Base-by-base conservation (phyloP, 73 alveolate species). In the Stentor roeselii region DNA sequence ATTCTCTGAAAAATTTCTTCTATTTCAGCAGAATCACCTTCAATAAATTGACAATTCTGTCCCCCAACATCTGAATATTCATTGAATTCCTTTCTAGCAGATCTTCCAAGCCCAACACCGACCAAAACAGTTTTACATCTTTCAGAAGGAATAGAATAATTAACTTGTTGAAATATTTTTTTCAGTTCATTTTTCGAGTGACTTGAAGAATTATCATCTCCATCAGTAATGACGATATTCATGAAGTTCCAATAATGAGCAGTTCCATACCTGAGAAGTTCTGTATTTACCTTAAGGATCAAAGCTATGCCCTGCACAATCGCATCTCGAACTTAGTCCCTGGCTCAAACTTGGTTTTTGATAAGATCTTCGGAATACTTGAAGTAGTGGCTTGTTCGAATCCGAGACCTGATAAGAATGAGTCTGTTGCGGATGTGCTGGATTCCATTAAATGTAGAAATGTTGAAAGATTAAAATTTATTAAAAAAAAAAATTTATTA, bases 141-240 rank as follows among this genome's bases (percentile, higher is more conserved):
- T n/a, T 31, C 27, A 1, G 74, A 21, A 21, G 74, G 74, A 58
- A 58, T 58, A 1, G 74, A 21, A 21, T 31, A 0, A 1, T 31
- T 31, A 0, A 58, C 74, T 0, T 21, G 74, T 1, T 58, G 27
- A 58, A 58, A 58, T 58, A 58, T 0, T 0, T 31, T 31, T 58
- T 31, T 31, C 1, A 58, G 74, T 31, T 58, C 74, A 21, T 2
- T 31, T 58, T 21, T 21, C 27, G 74, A 58, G 27, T n/a, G 15
- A 21, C 27, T 2, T 58, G 74, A 58, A 31, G 35, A 21, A 31
- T n/a, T 58, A 2, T 58, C 74, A 1, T 58, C 74, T 21, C 74
- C 74, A 58, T 58, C 74, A 58, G 74, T 58, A 21, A 58, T 58
- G 74, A 58, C 74, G 27, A 58, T 58, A 58, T 58, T n/a, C 15